Evolutionary conservation across 108 stramenopile genomes (phyloP).

Genomic region (Skeletonema marinoi): DNA sequence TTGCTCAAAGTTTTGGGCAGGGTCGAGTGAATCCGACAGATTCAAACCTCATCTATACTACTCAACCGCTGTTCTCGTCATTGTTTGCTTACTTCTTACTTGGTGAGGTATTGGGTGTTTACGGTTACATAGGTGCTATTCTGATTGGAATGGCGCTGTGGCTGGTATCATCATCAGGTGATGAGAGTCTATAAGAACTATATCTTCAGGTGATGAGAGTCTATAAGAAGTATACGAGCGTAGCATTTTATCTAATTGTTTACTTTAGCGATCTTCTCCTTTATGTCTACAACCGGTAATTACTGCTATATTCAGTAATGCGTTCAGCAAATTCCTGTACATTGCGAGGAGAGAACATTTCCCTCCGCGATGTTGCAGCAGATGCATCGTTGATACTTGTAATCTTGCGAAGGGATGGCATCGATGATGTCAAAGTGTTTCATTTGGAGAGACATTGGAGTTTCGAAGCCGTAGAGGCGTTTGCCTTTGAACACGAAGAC

Average conservation of each 20-base stretch:
- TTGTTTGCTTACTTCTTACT: slow-evolving; percentile 73
- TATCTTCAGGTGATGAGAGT: slow-evolving; percentile 6
- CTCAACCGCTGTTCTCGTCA: slow-evolving; percentile 84
- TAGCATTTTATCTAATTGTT: neutral
- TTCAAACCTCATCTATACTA: slow-evolving; percentile 86
- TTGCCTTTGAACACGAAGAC: neutral
- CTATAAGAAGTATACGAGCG: neutral
- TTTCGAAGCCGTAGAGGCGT: neutral
- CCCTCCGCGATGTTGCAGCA: neutral
- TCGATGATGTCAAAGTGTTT: neutral
- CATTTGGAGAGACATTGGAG: neutral
- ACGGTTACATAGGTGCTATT: slow-evolving; percentile 63
- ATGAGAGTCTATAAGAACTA: neutral
- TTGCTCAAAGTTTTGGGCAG: slow-evolving; percentile 87
- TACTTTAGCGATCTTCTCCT: neutral
- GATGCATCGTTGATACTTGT: neutral
- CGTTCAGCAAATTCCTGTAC: too few relatives aligned
- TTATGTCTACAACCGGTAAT: too few relatives aligned
- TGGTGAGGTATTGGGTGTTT: slow-evolving; percentile 66
- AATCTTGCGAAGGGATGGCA: neutral
- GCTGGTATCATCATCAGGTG: slow-evolving; percentile 49
- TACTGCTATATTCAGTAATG: too few relatives aligned
- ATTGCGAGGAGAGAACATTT: too few relatives aligned
- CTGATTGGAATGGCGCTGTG: slow-evolving; percentile 73
- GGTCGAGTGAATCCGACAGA: slow-evolving; percentile 65